Conservation (phyloP, 345 rosid genomes). For the Erucastrum elatum region DNA sequence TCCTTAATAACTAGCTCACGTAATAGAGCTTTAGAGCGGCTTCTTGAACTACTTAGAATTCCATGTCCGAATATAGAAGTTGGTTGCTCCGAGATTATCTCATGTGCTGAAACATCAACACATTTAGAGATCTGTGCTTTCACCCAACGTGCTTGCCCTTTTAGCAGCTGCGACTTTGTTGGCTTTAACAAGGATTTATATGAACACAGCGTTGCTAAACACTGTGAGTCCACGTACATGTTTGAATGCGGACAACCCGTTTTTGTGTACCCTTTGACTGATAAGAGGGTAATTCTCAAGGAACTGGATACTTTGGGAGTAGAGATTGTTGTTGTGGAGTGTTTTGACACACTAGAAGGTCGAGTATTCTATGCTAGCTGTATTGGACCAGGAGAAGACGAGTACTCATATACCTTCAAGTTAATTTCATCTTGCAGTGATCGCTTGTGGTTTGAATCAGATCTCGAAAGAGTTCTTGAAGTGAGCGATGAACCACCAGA, state of each 20-base stretch:
- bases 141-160: not conserved
- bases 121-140: not conserved
- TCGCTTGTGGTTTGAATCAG: not conserved
- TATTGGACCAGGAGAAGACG: not conserved
- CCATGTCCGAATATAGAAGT: not conserved
- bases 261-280: not conserved
- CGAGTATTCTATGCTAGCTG: not conserved
- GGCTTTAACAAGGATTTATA: not conserved
- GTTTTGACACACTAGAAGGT: not conserved
- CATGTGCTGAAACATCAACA: not conserved
- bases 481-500: not conserved
- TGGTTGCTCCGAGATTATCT: not conserved
- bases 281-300: constrained; percentile 1
- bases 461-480: not conserved
- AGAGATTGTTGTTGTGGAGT: not conserved
- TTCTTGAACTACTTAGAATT: not conserved
- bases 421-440: not conserved
- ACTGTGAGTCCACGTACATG: not conserved
- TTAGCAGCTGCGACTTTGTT: not conserved
- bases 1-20: not conserved
- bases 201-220: not conserved
- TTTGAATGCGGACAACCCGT: not conserved
- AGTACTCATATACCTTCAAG: not conserved
- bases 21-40: not conserved
- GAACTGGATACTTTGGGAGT: not conserved